These are phyloP conservation scores for Fragaria nilgerrensis DNA, from an alignment of 306 rosid species.

Conservation along the genomic window DNA sequence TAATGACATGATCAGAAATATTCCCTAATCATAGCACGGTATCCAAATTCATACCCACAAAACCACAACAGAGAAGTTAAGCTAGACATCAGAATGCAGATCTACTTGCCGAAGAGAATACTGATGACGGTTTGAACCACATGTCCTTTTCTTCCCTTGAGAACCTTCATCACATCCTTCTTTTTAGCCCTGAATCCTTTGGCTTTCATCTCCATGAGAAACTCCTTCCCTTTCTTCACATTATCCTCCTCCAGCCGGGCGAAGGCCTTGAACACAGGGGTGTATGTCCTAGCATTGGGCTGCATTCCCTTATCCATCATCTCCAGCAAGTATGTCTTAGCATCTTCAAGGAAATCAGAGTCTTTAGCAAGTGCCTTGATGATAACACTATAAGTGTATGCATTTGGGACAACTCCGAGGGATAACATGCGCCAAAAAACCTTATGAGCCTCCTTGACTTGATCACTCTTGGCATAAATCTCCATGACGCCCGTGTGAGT, in stretches of 20 bases:
- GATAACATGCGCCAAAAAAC: conserved; percentile 58
- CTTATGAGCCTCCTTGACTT: conserved; percentile 63
- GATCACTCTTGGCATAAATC: conserved; percentile 57
- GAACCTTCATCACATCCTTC: conserved; percentile 55
- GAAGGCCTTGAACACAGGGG: conserved; percentile 55
- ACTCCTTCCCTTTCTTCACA: conserved; percentile 46
- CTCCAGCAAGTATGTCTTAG: conserved; percentile 49
- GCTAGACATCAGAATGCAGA: not conserved
- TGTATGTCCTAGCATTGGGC: conserved; percentile 62
- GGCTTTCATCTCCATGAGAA: conserved; percentile 45
- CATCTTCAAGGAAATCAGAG: conserved; percentile 42
- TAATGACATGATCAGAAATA: too few species aligned
- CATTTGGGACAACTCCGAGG: conserved; percentile 51
- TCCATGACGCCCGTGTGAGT: conserved; percentile 62
- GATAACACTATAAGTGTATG: conserved; percentile 62
- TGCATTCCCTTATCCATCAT: conserved; percentile 64
- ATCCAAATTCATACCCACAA: too few species aligned
- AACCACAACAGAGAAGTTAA: too few species aligned
- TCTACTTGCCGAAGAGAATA: conserved; percentile 56
- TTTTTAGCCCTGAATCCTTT: conserved; percentile 58
- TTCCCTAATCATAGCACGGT: too few species aligned
- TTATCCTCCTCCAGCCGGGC: conserved; percentile 28
- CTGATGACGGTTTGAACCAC: conserved; percentile 40
- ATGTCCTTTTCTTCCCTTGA: conserved; percentile 41
- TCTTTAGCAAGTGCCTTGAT: conserved; percentile 46